Base-by-base conservation (phyloP, 2,329 filamentous ascomycete genomes). In the Microcyclospora pomicola region DNA sequence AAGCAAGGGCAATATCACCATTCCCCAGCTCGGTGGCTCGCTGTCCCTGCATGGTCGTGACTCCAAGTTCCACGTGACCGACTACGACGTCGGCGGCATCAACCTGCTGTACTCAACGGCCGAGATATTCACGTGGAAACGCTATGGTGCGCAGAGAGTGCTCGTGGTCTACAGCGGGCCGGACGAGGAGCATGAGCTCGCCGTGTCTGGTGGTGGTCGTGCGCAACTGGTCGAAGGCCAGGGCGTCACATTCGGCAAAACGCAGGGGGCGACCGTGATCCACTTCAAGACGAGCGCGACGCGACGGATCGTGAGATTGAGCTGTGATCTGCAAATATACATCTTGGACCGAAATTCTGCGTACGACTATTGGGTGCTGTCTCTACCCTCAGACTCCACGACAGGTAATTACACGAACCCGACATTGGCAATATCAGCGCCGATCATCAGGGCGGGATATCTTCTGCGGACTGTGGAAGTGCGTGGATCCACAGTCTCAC, bases 91-190 rank as follows among this genome's bases (percentile, higher is more conserved):
- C 34, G 75, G 73, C 0, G 67, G 69, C n/a, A 58, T 63, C 5
- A 71, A 63, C 1, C 51, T 84, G 12, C 54, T 81, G 1, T 84
- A 82, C 56, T 81, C 75, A 0, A 78, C 79, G 2, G 76, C 75
- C 0, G 79, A 84, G 49, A 71, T 83, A 15, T 74, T 77, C 43
- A 81, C 77, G 0, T 80, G 77, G 72, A 78, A 83, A 54, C 67
- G 71, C 36, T 75, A 78, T 42, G 65, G 63, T 0, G 60, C 69
- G 30, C 71, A 68, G 53, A 77, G 72, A 11, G 69, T 76, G 1
- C 56, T 82, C 2, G 57, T 83, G 2, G 58, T 83, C 2, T 83
- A 82, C 45, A 75, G 74, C 2, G 76, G 72, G 0, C 62, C 68
- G 0, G 65, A 66, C 11, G 79, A 83, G 48, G 60, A 63, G 1